Base-by-base conservation (phyloP, 2,329 filamentous ascomycete genomes). In the Microsporum audouinii region DNA sequence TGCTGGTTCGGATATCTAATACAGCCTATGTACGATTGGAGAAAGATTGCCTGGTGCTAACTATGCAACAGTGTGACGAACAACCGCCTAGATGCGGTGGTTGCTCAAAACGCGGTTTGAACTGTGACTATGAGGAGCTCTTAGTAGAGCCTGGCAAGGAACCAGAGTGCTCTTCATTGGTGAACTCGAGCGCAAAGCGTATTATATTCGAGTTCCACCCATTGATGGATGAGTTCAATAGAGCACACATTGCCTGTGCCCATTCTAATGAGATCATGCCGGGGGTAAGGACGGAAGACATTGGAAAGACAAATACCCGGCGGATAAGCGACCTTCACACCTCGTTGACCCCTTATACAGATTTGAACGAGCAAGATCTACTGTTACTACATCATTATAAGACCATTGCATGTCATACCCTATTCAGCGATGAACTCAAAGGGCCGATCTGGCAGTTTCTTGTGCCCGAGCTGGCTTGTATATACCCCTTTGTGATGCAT, bases 331-430 rank as follows among this genome's bases (percentile, higher is more conserved):
- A 34, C 57, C 58, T 49, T 38, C 63, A 45, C 23, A 60, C 49
- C 4, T 61, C 60, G 51, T 63, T 65, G 10, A 47, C 53, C 5
- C 60, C 59, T 10, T 58, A 65, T 58, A 47, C 64, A 45, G 59
- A 68, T 49, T 59, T 73, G 31, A 65, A 71, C n/a, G 7, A 27
- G 8, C 38, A 58, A 12, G 75, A 77, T 61, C 65, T 77, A n/a
- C 73, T 77, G 62, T 66, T 78, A 23, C 70, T 78, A 58, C 73
- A 77, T 62, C 69, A 71, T 60, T 77, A 73, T 62, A 71, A 71
- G 6, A 72, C 68, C 6, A 62, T 66, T 12, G 72, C 70, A 36
- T 71, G 71, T 49, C 63, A 60, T 51, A 68, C 67, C 1, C 60
- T 69, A 3, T 65, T 67, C 2, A 53, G 62, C 8, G 59, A 64